Evolutionary conservation across 805 yeast genomes (phyloP), one percentile per base, ranked within the genome.

Genomic region (Brettanomyces custersianus): DNA sequence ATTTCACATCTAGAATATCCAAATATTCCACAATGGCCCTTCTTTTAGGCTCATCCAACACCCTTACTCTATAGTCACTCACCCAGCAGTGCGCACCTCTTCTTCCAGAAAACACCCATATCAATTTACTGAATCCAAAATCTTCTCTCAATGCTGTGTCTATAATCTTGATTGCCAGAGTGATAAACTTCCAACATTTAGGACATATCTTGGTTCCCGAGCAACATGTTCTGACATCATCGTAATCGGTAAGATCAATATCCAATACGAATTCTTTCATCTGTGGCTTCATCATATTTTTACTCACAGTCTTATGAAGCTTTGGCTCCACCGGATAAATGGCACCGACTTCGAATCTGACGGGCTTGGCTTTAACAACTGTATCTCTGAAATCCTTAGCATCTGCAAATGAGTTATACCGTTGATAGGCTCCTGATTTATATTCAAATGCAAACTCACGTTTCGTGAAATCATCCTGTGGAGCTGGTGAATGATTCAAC

Each of bases 51-150:
- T 92, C 97, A 43, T 74, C 81, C 42, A 92, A 58, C 2, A 55
- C 49, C 38, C 96, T 64, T 1, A 96, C 96, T 33, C 88, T 64
- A 37, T 70, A 60, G 54, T 92, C 98, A 58, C 95, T 83, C 18
- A 92, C 70, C 98, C 98, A 92, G 51, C 97, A 94, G 67, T 92
- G 98, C 12, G 94, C 95, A 58, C 98, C 98, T 72, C 98, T 83
- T 67, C 98, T 81, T 32, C 98, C 98, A 1, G 96, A 86, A 53
- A 85, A 92, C 4, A 90, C 95, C 97, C 97, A 92, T 34, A 92
- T 66, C 52, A 86, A 65, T 57, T 85, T 79, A 40, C 76, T 63
- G 56, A 84, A 88, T 1, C 96, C 97, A 59, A 92, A 92, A 57
- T 90, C 97, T 34, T 85, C 86, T 35, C 74, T 63, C 35, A 92